Conservation (phyloP, 2,329 filamentous ascomycete species). For the Bisporella sp. region DNA sequence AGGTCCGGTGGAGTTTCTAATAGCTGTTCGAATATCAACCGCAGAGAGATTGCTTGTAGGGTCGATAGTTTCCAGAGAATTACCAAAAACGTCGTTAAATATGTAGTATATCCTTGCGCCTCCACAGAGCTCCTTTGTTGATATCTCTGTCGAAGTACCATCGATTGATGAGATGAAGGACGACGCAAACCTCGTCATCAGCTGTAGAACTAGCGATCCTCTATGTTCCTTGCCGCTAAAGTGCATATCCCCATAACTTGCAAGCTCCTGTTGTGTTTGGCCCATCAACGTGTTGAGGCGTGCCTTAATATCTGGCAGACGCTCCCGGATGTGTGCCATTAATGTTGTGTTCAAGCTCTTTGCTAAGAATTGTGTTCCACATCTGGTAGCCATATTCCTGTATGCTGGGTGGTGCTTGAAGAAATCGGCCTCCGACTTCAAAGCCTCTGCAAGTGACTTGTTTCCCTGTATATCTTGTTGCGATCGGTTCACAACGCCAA, state of each 20-base stretch:
- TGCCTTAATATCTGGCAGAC: constrained; percentile 95
- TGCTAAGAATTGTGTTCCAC: constrained; percentile 88
- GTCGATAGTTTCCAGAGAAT: constrained; percentile 91
- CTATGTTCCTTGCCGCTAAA: constrained; percentile 97
- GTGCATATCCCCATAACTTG: constrained; percentile 95
- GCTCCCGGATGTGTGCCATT: constrained; percentile 93
- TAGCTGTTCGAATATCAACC: constrained; percentile 91
- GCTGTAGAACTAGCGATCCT: constrained; percentile 87
- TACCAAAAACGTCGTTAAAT: constrained; percentile 59
- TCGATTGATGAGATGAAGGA: constrained; percentile 99
- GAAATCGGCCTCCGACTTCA: constrained; percentile 86
- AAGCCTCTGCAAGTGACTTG: constrained; percentile 87
- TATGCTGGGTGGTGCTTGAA: constrained; percentile 97
- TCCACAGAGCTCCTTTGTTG: constrained; percentile 64
- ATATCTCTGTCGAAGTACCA: constrained; percentile 96
- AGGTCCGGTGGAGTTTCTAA: constrained; percentile 94
- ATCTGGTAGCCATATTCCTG: constrained; percentile 87
- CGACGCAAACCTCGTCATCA: constrained; percentile 97
- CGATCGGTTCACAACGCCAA: constrained; percentile 94
- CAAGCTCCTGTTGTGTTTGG: constrained; percentile 97
- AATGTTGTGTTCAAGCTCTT: constrained; percentile 93
- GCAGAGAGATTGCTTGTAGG: constrained; percentile 93
- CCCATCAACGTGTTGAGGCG: constrained; percentile 97
- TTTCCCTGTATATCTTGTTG: constrained; percentile 97
- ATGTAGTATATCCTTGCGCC: constrained; percentile 29